Conservation (phyloP, 768 basidiomycete genomes). For the Amanita exitialis region DNA sequence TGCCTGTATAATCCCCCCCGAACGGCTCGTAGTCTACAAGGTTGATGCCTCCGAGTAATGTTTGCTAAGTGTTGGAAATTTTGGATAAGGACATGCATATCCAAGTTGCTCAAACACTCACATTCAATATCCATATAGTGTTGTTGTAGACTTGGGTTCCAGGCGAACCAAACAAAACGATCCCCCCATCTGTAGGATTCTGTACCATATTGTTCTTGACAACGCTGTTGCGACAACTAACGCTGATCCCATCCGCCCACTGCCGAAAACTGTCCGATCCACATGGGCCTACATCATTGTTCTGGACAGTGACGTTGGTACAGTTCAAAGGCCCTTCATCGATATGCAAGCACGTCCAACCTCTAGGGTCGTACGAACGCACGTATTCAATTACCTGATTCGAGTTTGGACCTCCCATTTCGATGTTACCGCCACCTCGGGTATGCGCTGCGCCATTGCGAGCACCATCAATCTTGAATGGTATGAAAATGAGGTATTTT, state of each 20-base stretch:
- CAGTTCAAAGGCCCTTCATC: slow-evolving; percentile 60
- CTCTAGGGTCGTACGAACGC: slow-evolving; percentile 62
- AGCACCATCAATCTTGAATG: slow-evolving; percentile 59
- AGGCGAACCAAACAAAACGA: slow-evolving; percentile 69
- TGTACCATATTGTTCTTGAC: slow-evolving; percentile 62
- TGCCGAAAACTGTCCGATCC: slow-evolving; percentile 53
- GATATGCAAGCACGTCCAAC: slow-evolving; percentile 81
- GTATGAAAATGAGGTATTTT: not conserved
- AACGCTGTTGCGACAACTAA: slow-evolving; percentile 53
- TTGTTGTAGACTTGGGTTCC: slow-evolving; percentile 69
- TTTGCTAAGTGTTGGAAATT: slow-evolving; percentile 32
- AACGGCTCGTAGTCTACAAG: slow-evolving; percentile 67
- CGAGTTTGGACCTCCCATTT: slow-evolving; percentile 71
- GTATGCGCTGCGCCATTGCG: slow-evolving; percentile 43
- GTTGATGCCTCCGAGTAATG: slow-evolving; percentile 68
- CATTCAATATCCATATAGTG: slow-evolving; percentile 62
- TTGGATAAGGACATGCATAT: not conserved
- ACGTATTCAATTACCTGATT: slow-evolving; percentile 73
- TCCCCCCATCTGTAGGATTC: slow-evolving; percentile 71
- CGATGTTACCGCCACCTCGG: slow-evolving; percentile 67
- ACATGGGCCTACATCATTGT: slow-evolving; percentile 80
- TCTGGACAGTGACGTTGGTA: slow-evolving; percentile 53
- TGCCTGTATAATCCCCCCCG: slow-evolving; percentile 53
- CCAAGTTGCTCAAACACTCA: slow-evolving; percentile 20
- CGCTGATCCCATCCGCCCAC: slow-evolving; percentile 80